Conservation (phyloP, 2,329 filamentous ascomycete genomes). For the Monosporascus sp. region DNA sequence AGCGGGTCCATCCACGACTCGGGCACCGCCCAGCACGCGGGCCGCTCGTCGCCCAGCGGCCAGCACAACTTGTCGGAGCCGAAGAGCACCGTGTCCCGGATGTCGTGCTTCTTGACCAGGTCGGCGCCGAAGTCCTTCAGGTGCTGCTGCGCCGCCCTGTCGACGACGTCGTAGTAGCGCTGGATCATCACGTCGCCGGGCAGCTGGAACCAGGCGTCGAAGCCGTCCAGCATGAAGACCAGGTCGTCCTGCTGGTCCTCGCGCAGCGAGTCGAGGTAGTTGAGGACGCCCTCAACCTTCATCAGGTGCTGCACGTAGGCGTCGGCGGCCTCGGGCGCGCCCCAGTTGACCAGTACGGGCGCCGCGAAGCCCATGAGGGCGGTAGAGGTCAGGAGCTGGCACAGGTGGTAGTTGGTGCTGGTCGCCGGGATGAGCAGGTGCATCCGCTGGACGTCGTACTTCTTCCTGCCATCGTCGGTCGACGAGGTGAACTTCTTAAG, state of each 20-base stretch:
- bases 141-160: constrained; percentile 48
- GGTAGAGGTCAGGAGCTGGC: constrained; percentile 1
- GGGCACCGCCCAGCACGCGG: constrained; percentile 37
- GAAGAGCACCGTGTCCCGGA: constrained; percentile 37
- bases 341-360: constrained; percentile 4
- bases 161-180: constrained; percentile 52
- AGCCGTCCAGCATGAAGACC: constrained; percentile 57
- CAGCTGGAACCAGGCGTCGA: constrained; percentile 61
- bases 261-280: constrained; percentile 19
- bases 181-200: constrained; percentile 57
- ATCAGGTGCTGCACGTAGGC: constrained; percentile 3
- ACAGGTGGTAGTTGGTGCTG: constrained; percentile 5
- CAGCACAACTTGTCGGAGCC: constrained; percentile 42
- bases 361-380: constrained; percentile 3
- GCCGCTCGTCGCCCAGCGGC: constrained; percentile 29
- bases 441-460: constrained; percentile 1
- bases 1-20: constrained; percentile 25
- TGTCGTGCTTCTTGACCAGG: constrained; percentile 23
- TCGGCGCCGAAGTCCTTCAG: constrained; percentile 41
- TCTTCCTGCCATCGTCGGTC: background rate
- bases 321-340: constrained; percentile 1
- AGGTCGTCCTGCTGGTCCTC: constrained; percentile 51
- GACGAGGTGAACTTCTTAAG: background rate
- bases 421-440: constrained; percentile 5
- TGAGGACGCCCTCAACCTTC: constrained; percentile 2